Evolutionary conservation across 768 basidiomycete species (phyloP), one percentile per base, ranked within the genome.

Genomic region (Boletus rubescentipes): DNA sequence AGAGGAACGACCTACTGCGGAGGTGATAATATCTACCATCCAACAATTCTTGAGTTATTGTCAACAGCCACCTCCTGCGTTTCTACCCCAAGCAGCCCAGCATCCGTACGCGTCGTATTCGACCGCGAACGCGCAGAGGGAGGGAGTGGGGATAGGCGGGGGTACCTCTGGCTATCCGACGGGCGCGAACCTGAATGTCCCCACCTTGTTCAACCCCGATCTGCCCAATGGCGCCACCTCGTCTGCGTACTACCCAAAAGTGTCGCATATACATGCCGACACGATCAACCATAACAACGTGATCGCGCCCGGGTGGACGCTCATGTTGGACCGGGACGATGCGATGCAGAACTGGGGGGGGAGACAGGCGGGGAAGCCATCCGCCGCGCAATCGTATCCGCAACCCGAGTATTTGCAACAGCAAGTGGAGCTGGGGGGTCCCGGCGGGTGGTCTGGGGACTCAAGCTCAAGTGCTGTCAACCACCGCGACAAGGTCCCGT

Each of bases 301-400:
- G 49, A 84, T 99, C n/a, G 97, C 97, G 29, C 92, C 96, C 62
- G 89, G 91, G 20, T 70, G 96, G 69, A 97, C 93, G 14, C 96
- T 96, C 3, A 93, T 97, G 30, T 73, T 98, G 59, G 94, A 96
- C 62, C 81, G 96, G 48, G 96, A 98, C 60, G 96, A 99, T 58
- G 89, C 91, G 40, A 89, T 93, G 77, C 83, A 88, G 39, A 96
- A 98, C 72, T 98, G 96, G 96, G 97, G 98, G 72, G 74, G 93
- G 60, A 76, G 94, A 57, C 90, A 93, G 66, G 74, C 85, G 12
- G 91, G 87, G 16, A 88, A 87, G 62, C 78, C 82, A 1, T 72
- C 76, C 12, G 83, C 83, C 16, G 82, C 84, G 15, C 84, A 87
- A 64, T 85, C 87, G 23, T 93, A 95, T 63, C 93, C 90, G 7